Conservation (phyloP, 805 yeast genomes). For the Saccharomycopsis sp. region DNA sequence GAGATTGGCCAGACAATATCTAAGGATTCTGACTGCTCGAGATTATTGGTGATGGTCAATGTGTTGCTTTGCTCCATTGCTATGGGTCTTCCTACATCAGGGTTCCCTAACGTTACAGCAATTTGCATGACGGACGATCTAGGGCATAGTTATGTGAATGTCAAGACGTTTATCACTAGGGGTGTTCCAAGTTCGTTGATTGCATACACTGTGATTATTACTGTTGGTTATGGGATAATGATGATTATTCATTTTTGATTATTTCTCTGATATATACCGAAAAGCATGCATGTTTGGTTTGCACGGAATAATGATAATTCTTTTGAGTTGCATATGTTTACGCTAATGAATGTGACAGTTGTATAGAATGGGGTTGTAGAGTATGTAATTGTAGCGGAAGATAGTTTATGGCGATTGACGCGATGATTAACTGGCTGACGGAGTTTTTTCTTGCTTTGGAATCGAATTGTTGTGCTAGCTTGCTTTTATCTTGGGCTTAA, state of each 20-base stretch:
- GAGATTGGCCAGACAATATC: slow-evolving; percentile 76
- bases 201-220: slow-evolving; percentile 63
- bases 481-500: too few relatives aligned
- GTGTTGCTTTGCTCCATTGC: slow-evolving; percentile 83
- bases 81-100: slow-evolving; percentile 96
- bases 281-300: too few relatives aligned
- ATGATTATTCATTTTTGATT: neutral
- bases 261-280: too few relatives aligned
- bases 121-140: slow-evolving; percentile 89
- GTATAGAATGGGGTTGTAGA: too few relatives aligned
- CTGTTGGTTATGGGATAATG: slow-evolving; percentile 54
- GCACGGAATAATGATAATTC: too few relatives aligned
- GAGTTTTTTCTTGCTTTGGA: too few relatives aligned
- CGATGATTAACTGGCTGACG: too few relatives aligned
- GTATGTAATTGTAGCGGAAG: too few relatives aligned
- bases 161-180: slow-evolving; percentile 75
- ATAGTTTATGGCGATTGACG: too few relatives aligned
- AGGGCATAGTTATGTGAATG: slow-evolving; percentile 85
- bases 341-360: too few relatives aligned
- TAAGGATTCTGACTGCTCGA: slow-evolving; percentile 59
- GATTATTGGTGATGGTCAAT: slow-evolving; percentile 61
- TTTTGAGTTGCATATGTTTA: too few relatives aligned
- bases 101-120: slow-evolving; percentile 97
- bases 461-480: too few relatives aligned
- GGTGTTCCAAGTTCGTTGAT: slow-evolving; percentile 86